Base-by-base conservation (phyloP, 352 stramenopile species). In the Phytophthora vignae region DNA sequence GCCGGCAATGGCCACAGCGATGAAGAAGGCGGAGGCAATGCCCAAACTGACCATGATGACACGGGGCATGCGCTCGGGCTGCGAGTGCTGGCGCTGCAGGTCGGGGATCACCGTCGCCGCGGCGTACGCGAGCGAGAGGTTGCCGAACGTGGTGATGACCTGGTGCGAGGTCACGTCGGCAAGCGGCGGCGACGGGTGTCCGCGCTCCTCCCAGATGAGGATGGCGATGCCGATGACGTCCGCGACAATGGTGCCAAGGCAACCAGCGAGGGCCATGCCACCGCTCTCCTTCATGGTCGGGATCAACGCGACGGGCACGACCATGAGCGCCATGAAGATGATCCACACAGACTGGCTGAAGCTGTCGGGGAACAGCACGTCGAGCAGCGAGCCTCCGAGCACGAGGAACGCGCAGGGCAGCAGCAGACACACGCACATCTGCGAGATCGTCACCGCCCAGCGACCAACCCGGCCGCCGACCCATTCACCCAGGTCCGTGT, bases 281-380 rank as follows among this genome's bases (percentile, higher is more conserved):
- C 65, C 53, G 19, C 71, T 67, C 22, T 77, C 71, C 52, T 74
- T 77, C 71, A 77, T 67, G 0, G 71, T 77, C 15, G 71, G 71
- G 27, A 77, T 71, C 22, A 77, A 22, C 4, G 71, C 65, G 12
- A 77, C 65, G 7, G 71, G 71, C 9, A 77, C 50, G 44, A 74
- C 55, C 27, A 67, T 63, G 27, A 67, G 25, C 4, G 71, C 71
- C 71, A 77, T 77, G 50, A 77, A 77, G n/a, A 77, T 65, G 42
- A 77, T 77, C 71, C 71, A 77, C 12, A 67, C 50, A 0, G 71
- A 61, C 38, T 74, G 71, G n/a, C 65, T 77, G 54, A 74, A 77
- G 54, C 60, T 71, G 40, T 77, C 71, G 2, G 71, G 71, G 22
- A 77, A 77, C 10, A 77, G 49, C 25, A 77, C 65, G 50, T 77